Evolutionary conservation across 202 grass and related monocot genomes (phyloP).

Genomic region (Cymbopogon flexuosus): DNA sequence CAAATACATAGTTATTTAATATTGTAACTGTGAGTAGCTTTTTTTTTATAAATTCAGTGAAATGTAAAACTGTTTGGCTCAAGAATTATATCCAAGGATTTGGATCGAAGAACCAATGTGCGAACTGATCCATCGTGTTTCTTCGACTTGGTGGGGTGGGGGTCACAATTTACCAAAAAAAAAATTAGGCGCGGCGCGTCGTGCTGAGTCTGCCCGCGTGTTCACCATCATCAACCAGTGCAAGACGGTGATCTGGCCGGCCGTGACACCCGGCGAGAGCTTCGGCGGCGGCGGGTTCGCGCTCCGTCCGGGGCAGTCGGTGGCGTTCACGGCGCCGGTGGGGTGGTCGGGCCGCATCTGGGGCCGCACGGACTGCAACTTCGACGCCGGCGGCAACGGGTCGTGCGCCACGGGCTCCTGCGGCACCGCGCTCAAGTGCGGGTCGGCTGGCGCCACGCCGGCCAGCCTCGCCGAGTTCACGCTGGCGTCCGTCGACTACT

Average conservation of each 20-base stretch:
- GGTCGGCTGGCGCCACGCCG: conserved; percentile 44
- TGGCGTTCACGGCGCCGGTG: conserved; percentile 63
- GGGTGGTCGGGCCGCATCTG: conserved; percentile 76
- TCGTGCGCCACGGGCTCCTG: conserved; percentile 63
- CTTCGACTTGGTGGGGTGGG: no score
- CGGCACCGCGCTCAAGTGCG: conserved; percentile 48
- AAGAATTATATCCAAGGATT: no score
- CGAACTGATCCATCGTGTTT: no score
- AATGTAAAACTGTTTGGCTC: no score
- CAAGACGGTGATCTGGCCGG: conserved; percentile 81
- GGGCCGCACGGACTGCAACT: conserved; percentile 71
- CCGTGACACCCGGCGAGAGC: conserved; percentile 52
- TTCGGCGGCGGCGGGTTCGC: conserved; percentile 74
- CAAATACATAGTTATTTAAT: no score
- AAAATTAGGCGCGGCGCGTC: conserved; percentile 17
- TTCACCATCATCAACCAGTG: conserved; percentile 89
- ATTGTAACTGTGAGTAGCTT: no score
- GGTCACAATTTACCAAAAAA: no score
- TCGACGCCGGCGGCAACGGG: conserved; percentile 53
- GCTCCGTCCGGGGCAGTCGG: conserved; percentile 55
- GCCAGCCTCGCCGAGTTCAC: conserved; percentile 81
- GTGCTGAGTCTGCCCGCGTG: no score
- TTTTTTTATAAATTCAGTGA: no score
- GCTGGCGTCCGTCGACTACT: conserved; percentile 66
- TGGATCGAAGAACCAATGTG: no score